Base-by-base conservation (phyloP, 495 filamentous ascomycete species). In the Ramalina intermedia region DNA sequence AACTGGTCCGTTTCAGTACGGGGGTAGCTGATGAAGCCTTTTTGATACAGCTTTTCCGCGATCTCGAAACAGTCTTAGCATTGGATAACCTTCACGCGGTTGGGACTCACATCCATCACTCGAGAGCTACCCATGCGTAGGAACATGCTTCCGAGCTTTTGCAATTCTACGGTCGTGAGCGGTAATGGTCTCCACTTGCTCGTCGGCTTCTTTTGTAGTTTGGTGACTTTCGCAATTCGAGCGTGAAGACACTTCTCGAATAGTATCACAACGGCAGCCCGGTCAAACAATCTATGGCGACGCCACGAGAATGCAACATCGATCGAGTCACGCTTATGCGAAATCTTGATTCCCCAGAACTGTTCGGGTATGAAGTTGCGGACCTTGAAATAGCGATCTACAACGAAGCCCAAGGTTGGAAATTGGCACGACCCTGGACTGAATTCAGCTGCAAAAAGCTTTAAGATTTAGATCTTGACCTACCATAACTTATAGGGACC, bases 1-100 rank as follows among this genome's bases (percentile, higher is more conserved):
- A 98, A 98, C 24, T 91, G 84, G 62, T 98, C 93, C 0, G 91
- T 98, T 66, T 98, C 91, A 3, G 91, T 98, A 54, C 91, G 78
- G 6, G 91, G 91, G 61, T 98, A 98, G 64, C 85, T 93, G 64
- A 96, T 96, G 68, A 85, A 96, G 0, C 91, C 91, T 58, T 86
- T 87, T 20, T 82, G 86, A 66, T 98, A 98, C 3, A 98, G 73
- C n/a, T 68, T 67, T 64, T 98, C 91, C 27, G 91, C 91, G 23
- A 83, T 59, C 74, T 76, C 36, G 27, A 6, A 24, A 6, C 29
- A 36, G 2, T 16, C 20, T 33, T 33, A 37, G 14, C 14, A 48
- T 47, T 23, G 46, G 36, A 14, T 27, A 2, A 4, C 12, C 1
- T 33, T 12, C 12, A 8, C 29, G 8, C 29, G 12, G 5, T 33